Conservation (phyloP, 345 rosid species). For the Brassica nigra region DNA sequence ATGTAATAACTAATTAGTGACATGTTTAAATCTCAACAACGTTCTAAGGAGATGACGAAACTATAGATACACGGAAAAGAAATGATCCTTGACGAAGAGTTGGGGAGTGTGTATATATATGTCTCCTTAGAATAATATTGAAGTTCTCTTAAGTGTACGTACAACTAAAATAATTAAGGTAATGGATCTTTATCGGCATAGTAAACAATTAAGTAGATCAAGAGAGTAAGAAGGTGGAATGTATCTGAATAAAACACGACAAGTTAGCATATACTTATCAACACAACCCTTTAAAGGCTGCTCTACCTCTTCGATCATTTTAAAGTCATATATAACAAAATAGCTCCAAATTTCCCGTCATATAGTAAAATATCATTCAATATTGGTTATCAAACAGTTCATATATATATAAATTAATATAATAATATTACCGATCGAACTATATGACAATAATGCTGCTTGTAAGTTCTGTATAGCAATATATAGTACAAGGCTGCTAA, state of each 20-base stretch:
- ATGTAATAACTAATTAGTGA: not conserved
- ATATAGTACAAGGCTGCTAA: slow-evolving; percentile 5
- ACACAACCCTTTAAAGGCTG: not conserved
- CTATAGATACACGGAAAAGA: not conserved
- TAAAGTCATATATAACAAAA: not conserved
- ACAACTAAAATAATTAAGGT: not conserved
- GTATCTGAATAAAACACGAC: slow-evolving; percentile 2
- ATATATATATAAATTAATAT: not conserved
- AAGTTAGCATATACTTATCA: slow-evolving; percentile 4
- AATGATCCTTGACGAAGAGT: not conserved
- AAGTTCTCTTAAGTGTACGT: not conserved
- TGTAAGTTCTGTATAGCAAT: not conserved
- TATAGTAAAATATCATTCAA: slow-evolving; percentile 5
- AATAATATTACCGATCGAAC: not conserved
- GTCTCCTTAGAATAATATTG: not conserved
- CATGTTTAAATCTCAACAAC: slow-evolving; percentile 1
- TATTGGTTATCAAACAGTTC: not conserved
- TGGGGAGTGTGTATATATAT: too few species aligned
- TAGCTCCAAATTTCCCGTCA: slow-evolving; percentile 1
- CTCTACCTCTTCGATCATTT: slow-evolving; percentile 6
- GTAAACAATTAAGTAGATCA: not conserved
- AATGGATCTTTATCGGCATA: not conserved
- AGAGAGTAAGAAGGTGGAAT: not conserved
- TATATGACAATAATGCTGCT: not conserved
- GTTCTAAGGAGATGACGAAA: not conserved